These are phyloP conservation scores for Alternaria gaisen DNA, from an alignment of 2,329 filamentous ascomycete genomes.

Conservation along the genomic window DNA sequence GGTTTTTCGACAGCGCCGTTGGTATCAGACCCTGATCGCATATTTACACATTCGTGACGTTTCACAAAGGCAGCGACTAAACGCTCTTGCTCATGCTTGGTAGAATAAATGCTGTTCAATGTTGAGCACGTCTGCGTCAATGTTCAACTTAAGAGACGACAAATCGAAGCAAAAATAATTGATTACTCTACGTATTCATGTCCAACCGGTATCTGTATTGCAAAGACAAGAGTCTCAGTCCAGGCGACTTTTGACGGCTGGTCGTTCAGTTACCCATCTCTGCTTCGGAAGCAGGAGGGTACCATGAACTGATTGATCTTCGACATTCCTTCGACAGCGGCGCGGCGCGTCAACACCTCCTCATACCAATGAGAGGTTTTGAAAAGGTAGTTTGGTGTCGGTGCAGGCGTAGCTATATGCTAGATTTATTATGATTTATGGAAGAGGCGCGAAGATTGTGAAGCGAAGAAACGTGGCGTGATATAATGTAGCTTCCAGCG, in stretches of 20 bases:
- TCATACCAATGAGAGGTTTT: constrained; percentile 35
- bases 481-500: neutral
- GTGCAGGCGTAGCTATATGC: neutral
- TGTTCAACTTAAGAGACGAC: neutral
- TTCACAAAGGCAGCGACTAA: neutral
- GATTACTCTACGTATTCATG: constrained; percentile 19
- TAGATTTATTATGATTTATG: neutral
- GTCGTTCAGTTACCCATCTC: constrained; percentile 28
- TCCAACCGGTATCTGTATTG: constrained; percentile 50
- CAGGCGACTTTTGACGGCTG: constrained; percentile 45
- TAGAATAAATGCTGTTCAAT: neutral
- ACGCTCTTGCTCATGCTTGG: neutral
- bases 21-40: neutral
- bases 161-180: neutral
- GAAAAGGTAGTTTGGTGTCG: constrained; percentile 26
- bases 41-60: neutral
- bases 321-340: constrained; percentile 26
- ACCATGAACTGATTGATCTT: constrained; percentile 28
- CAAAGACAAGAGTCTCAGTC: constrained; percentile 46
- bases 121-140: neutral
- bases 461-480: neutral
- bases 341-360: constrained; percentile 25
- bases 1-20: neutral
- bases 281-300: constrained; percentile 29
- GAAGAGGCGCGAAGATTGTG: neutral